These are phyloP conservation scores for Pythium phragmitis DNA, from an alignment of 352 stramenopile species.

Conservation along the genomic window DNA sequence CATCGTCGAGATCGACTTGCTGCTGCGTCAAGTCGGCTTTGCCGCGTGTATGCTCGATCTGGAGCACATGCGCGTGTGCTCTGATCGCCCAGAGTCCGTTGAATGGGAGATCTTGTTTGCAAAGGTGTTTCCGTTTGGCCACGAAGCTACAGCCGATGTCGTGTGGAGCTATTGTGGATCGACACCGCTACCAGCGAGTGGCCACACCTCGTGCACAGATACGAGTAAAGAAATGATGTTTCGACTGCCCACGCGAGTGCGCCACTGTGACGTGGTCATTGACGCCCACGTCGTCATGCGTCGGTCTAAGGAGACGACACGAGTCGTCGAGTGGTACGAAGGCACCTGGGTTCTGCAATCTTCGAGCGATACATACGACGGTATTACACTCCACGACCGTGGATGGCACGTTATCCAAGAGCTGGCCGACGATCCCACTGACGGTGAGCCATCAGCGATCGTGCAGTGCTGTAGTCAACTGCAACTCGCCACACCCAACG, in stretches of 20 bases:
- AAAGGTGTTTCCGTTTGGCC: conserved; percentile 2
- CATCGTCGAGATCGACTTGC: not conserved
- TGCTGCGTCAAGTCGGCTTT: not conserved
- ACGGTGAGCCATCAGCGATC: not conserved
- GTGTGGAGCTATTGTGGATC: not conserved
- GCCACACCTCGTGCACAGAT: not conserved
- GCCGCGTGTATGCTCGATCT: not conserved
- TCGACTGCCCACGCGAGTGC: not conserved
- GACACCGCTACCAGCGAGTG: not conserved
- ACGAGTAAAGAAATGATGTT: not conserved
- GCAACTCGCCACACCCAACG: not conserved
- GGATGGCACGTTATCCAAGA: conserved; percentile 3
- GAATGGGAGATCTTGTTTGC: not conserved
- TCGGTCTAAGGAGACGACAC: not conserved
- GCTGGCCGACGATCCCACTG: not conserved
- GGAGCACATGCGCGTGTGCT: not conserved
- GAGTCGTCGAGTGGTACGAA: conserved; percentile 3
- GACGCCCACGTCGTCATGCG: conserved; percentile 3
- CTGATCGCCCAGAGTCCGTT: not conserved
- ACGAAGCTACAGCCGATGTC: not conserved
- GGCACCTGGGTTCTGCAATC: not conserved
- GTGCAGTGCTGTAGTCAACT: not conserved
- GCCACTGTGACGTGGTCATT: not conserved
- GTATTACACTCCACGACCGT: not conserved
- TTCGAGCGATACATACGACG: not conserved